Conservation (phyloP, 148 eudicot genomes). For the Vaccinium corymbosum region DNA sequence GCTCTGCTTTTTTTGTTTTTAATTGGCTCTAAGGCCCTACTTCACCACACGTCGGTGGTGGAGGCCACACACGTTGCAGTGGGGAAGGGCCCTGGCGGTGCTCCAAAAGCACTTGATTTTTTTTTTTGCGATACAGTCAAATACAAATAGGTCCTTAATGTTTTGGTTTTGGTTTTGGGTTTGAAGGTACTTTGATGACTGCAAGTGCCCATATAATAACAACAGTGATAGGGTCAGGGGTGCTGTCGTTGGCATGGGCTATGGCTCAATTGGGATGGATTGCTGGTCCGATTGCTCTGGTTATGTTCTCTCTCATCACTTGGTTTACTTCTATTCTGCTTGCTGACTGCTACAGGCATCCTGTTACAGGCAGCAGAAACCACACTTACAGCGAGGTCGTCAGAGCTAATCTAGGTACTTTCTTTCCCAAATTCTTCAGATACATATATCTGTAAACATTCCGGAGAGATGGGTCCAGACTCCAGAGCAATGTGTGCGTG, state of each 20-base stretch:
- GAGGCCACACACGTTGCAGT: not conserved
- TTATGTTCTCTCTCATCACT: slow-evolving; percentile 38
- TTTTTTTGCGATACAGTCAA: not conserved
- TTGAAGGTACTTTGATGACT: slow-evolving; percentile 44
- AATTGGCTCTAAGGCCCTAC: not conserved
- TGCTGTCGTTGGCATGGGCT: slow-evolving; percentile 62
- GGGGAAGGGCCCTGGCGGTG: not conserved
- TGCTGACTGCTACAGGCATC: slow-evolving; percentile 51
- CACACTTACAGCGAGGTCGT: slow-evolving; percentile 49
- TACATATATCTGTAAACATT: not conserved
- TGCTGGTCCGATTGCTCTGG: slow-evolving; percentile 40
- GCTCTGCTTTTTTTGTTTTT: not conserved
- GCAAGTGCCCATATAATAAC: slow-evolving; percentile 65
- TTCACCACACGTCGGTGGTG: not conserved
- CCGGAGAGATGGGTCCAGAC: not conserved
- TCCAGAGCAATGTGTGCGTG: not conserved
- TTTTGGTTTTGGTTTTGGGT: not conserved
- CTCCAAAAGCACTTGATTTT: not conserved
- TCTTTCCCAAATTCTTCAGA: not conserved
- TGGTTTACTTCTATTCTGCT: slow-evolving; percentile 44
- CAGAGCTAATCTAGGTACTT: slow-evolving; percentile 41
- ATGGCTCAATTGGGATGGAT: slow-evolving; percentile 73
- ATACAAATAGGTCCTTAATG: not conserved
- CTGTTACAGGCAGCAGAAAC: slow-evolving; percentile 37
- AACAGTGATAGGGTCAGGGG: slow-evolving; percentile 61